These are phyloP conservation scores for Solanum aculeatissimum DNA, from an alignment of 305 asterid genomes.

Conservation along the genomic window DNA sequence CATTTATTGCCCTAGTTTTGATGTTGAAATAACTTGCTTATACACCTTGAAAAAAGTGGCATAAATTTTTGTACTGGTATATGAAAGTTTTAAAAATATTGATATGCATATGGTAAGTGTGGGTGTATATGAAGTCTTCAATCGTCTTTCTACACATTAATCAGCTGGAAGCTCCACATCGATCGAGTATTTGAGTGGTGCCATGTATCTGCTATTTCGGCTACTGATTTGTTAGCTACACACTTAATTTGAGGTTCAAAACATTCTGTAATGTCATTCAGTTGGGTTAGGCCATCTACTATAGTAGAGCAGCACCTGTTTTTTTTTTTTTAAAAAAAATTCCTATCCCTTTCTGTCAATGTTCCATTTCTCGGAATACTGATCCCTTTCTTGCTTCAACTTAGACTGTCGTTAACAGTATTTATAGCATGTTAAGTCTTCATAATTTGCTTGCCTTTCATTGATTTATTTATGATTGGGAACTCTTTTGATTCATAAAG, in stretches of 20 bases:
- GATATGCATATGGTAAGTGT: not conserved
- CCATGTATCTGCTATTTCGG: not conserved
- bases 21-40: not conserved
- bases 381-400: not conserved
- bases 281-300: not conserved
- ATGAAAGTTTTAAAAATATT: not conserved
- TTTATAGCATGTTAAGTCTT: not conserved
- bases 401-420: not conserved
- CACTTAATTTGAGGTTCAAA: not conserved
- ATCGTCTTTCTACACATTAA: not conserved
- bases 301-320: not conserved
- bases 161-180: not conserved
- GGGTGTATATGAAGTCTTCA: not conserved
- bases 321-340: too few species aligned
- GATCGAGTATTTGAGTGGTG: not conserved
- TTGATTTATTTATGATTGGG: not conserved
- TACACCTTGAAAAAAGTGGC: not conserved
- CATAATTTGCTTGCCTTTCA: not conserved
- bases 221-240: not conserved
- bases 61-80: not conserved
- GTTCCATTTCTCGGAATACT: not conserved
- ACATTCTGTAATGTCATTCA: not conserved
- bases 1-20: not conserved
- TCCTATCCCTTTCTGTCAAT: not conserved
- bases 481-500: not conserved